Conservation (phyloP, 192 early-diverging fungal species). For the Umbelopsis isabellina region DNA sequence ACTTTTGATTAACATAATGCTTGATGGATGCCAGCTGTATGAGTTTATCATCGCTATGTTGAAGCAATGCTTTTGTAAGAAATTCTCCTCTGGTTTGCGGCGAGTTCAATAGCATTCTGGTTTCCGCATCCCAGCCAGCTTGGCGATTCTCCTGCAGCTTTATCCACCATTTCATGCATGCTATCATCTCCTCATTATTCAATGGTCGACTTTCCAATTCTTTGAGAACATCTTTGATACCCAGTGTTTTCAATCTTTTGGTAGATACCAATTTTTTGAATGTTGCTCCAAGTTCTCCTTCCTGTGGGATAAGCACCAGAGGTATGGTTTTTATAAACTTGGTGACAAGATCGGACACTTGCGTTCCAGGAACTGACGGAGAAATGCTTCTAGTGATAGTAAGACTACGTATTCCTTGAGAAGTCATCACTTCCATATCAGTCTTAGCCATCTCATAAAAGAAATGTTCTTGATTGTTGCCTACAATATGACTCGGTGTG, state of each 20-base stretch:
- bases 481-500: constrained; percentile 72
- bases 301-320: constrained; percentile 55
- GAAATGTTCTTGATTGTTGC: constrained; percentile 54
- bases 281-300: constrained; percentile 58
- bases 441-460: constrained; percentile 59
- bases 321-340: constrained; percentile 70
- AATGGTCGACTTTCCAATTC: constrained; percentile 67
- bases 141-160: constrained; percentile 3
- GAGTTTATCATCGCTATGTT: constrained; percentile 40
- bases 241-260: constrained; percentile 48
- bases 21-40: constrained; percentile 54
- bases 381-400: constrained; percentile 48
- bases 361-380: neutral
- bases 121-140: neutral
- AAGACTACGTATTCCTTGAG: constrained; percentile 61
- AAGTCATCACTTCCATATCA: constrained; percentile 65
- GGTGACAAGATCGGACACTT: constrained; percentile 63
- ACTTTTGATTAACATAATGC: constrained; percentile 68
- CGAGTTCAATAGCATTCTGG: neutral
- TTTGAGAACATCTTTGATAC: constrained; percentile 63
- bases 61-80: constrained; percentile 56
- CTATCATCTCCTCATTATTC: constrained; percentile 59
- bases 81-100: constrained; percentile 27
- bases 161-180: constrained; percentile 81
- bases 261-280: constrained; percentile 26